These are phyloP conservation scores for Plasmodium knowlesi DNA, from an alignment of 169 alveolate species.

Conservation along the genomic window DNA sequence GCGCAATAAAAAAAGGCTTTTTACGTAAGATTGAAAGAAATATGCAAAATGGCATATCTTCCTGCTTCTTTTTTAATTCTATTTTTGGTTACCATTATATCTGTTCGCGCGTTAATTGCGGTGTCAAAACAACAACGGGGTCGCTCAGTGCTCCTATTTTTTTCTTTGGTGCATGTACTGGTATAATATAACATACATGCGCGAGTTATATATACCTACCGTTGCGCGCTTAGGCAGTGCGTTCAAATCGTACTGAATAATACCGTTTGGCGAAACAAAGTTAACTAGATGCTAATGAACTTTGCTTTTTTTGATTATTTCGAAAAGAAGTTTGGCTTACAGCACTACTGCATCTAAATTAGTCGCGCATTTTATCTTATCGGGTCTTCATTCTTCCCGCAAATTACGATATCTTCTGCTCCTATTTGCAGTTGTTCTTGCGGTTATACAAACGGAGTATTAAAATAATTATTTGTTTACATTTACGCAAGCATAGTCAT, in stretches of 20 bases:
- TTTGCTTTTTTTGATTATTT: background rate
- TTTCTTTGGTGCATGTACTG: background rate
- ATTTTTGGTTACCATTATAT: background rate
- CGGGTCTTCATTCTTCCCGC: background rate
- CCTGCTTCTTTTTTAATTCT: background rate
- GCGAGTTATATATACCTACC: background rate
- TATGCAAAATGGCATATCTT: background rate
- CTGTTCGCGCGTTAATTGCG: background rate
- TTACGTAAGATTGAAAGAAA: background rate
- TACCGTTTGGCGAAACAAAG: background rate
- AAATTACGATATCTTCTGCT: background rate
- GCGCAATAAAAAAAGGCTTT: background rate
- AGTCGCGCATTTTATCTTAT: background rate
- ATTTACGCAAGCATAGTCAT: background rate
- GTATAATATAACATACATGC: background rate
- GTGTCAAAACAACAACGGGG: background rate
- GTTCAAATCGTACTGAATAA: too few species aligned
- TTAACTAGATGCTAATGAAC: background rate
- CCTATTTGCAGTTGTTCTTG: background rate
- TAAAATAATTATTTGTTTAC: background rate
- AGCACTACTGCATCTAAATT: background rate
- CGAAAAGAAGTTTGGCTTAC: background rate
- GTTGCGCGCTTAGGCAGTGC: background rate
- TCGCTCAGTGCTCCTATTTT: background rate
- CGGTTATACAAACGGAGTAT: background rate